These are phyloP conservation scores for Pterocarpus macrocarpus DNA, from an alignment of 306 rosid genomes.

Conservation along the genomic window DNA sequence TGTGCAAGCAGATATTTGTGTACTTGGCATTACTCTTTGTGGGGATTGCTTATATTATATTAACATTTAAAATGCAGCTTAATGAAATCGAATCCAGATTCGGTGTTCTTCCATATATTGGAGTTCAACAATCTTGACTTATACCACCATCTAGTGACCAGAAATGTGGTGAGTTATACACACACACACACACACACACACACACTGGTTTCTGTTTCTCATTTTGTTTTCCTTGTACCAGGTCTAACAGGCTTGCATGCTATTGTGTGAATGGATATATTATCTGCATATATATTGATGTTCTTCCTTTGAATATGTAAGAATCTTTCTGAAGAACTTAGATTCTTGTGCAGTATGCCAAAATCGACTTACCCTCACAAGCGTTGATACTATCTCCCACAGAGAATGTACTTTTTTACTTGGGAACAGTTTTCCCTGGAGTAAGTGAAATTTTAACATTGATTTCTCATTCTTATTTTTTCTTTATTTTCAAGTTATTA, in stretches of 20 bases:
- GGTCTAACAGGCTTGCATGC: not conserved
- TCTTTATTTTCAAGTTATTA: not conserved
- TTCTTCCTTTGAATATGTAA: not conserved
- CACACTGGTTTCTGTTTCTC: not conserved
- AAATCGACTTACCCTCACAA: slow-evolving; percentile 27
- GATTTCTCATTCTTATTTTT: not conserved
- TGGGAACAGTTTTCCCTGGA: slow-evolving; percentile 39
- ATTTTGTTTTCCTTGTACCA: not conserved
- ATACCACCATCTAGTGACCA: not conserved
- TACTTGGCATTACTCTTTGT: not conserved
- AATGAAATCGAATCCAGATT: not conserved
- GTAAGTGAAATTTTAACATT: slow-evolving; percentile 37
- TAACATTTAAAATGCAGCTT: slow-evolving; percentile 30
- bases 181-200: not conserved
- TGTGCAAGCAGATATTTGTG: not conserved
- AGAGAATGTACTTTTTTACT: not conserved
- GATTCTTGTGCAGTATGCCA: slow-evolving; percentile 38
- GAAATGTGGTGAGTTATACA: slow-evolving; percentile 31
- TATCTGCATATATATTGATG: too few relatives aligned
- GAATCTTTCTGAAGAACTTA: not conserved
- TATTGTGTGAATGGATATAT: too few relatives aligned
- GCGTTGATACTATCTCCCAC: slow-evolving; percentile 32
- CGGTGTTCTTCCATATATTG: not conserved
- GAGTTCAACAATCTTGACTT: slow-evolving; percentile 24
- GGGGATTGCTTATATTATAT: not conserved